Evolutionary conservation across 1,284 basidiomycete species (phyloP).

Genomic region (Ustanciosporium gigantosporum): DNA sequence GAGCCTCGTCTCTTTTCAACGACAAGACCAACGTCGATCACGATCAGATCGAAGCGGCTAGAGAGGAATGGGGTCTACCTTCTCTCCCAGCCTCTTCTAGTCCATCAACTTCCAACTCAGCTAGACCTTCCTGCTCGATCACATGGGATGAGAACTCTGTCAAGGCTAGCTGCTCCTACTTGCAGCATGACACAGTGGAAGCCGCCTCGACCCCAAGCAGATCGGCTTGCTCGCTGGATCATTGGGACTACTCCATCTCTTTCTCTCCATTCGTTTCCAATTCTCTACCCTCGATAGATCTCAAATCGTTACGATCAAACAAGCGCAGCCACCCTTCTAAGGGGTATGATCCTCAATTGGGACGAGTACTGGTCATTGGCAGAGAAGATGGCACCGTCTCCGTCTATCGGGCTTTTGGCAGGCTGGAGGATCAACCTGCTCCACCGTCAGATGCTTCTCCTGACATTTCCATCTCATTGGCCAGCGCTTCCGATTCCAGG

Average conservation of each 20-base stretch:
- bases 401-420: constrained; percentile 23
- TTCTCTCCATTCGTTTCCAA: constrained; percentile 21
- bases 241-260: constrained; percentile 33
- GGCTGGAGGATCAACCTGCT: constrained; percentile 17
- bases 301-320: background rate
- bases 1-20: no score
- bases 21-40: background rate
- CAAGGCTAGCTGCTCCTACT: constrained; percentile 7
- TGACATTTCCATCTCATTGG: constrained; percentile 10
- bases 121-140: constrained; percentile 14
- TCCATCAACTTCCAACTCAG: background rate
- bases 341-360: constrained; percentile 15
- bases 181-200: background rate
- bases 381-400: constrained; percentile 23
- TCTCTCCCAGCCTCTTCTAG: no score
- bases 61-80: background rate
- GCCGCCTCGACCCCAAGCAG: no score
- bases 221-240: constrained; percentile 6
- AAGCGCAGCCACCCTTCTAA: background rate
- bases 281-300: constrained; percentile 1
- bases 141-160: constrained; percentile 34
- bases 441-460: constrained; percentile 4
- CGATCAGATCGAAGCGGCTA: background rate
- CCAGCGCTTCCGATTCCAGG: constrained; percentile 5
- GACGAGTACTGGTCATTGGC: constrained; percentile 20